A percentile compares a stretch with the other conserved stretches of the same genome.
Evolutionary conservation across 371 early-diverging fungal species (phyloP).

Genomic region (Apophysomyces elegans): DNA sequence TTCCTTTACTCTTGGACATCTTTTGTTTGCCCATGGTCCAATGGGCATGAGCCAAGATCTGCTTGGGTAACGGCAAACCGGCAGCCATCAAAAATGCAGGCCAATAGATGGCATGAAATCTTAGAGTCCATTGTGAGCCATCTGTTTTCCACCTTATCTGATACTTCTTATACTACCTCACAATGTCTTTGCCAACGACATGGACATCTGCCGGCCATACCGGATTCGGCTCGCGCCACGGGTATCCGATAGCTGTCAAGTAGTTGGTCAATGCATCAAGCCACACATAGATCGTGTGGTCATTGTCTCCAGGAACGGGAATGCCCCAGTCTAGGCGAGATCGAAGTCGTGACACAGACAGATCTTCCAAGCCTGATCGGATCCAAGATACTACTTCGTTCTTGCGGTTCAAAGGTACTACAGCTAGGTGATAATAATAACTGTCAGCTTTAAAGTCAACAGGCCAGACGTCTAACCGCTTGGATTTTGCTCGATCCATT

Average conservation of each 20-base stretch:
- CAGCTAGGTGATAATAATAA: conserved; percentile 41
- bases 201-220: conserved; percentile 85
- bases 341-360: conserved; percentile 87
- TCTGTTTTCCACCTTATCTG: neutral
- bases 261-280: conserved; percentile 95
- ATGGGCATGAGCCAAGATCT: conserved; percentile 91
- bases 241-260: conserved; percentile 85
- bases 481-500: conserved; percentile 72
- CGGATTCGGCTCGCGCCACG: conserved; percentile 50
- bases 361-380: conserved; percentile 62
- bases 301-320: conserved; percentile 86
- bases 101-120: conserved; percentile 96
- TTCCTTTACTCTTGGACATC: conserved; percentile 94
- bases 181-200: conserved; percentile 94
- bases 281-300: conserved; percentile 97
- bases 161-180: conserved; percentile 54
- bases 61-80: conserved; percentile 73
- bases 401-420: conserved; percentile 66
- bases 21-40: conserved; percentile 89
- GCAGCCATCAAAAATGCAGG: conserved; percentile 94
- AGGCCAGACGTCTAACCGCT: conserved; percentile 15
- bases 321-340: conserved; percentile 92
- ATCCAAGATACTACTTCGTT: conserved; percentile 66
- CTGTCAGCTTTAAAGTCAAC: neutral
- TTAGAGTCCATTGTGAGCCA: conserved; percentile 15